phyloP scores from a whole-genome alignment of 2,329 filamentous ascomycete genomes.

The Seiridium cupressi region DNA sequence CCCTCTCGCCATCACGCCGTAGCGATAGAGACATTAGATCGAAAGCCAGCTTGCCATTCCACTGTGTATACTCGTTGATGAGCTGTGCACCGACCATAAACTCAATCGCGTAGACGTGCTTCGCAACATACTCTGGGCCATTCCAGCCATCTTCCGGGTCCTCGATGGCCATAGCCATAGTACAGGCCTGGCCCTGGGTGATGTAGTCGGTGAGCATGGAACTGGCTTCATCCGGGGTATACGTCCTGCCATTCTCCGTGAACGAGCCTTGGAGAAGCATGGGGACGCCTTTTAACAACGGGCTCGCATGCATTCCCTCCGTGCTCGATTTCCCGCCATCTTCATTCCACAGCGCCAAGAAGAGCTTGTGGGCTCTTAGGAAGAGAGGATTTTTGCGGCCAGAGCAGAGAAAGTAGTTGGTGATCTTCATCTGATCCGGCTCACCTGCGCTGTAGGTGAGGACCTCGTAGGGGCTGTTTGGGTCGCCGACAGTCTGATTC shows the following conservation, averaged over 20 bases:
- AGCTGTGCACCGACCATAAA: conserved; percentile 50
- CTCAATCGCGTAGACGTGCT: conserved; percentile 49
- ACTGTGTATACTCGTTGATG: conserved; percentile 50
- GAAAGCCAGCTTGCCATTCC: conserved; percentile 48
- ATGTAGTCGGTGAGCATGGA: conserved; percentile 54
- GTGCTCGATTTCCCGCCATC: conserved; percentile 43
- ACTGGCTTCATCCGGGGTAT: conserved; percentile 31
- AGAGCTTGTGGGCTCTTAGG: conserved; percentile 41
- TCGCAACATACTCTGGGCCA: conserved; percentile 47
- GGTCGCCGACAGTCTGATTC: conserved; percentile 45
- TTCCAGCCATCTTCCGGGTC: conserved; percentile 52
- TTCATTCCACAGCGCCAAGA: conserved; percentile 50
- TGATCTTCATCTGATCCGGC: conserved; percentile 32
- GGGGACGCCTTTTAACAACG: conserved; percentile 43
- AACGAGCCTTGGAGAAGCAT: conserved; percentile 28
- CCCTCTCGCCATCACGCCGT: conserved; percentile 34
- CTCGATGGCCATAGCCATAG: conserved; percentile 48
- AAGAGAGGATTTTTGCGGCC: conserved; percentile 43
- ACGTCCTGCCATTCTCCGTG: conserved; percentile 6
- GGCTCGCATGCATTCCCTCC: conserved; percentile 46
- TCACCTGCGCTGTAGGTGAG: conserved; percentile 42
- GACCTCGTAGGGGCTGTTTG: conserved; percentile 43
- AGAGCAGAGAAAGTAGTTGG: conserved; percentile 48
- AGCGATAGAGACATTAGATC: conserved; percentile 44
- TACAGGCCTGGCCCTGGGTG: conserved; percentile 52